Evolutionary conservation across 129 eudicot genomes (phyloP), one percentile per base, ranked within the genome.

Genomic region (Lonicera japonica): DNA sequence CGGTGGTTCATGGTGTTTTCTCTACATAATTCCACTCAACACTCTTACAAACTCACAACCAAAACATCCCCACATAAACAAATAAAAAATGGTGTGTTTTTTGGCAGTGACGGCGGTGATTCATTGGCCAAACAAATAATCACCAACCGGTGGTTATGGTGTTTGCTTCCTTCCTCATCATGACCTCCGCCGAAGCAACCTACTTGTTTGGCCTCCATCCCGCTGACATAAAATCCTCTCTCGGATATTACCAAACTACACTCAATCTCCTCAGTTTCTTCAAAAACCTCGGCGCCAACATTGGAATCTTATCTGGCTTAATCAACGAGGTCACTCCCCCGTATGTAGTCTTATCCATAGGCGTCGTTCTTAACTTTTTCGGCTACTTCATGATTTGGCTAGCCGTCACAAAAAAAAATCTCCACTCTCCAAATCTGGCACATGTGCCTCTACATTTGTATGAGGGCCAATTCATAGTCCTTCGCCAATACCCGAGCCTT

Each of bases 171-270:
- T 78, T 86, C 38, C 78, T 89, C 11, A 83, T 89, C 80, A 85
- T 89, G 95, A 61, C 95, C 0, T 83, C 81, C 9, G 87, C 95
- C 6, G 96, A 95, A 0, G 95, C 96, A 55, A 89, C 95, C 13
- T 89, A 89, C 78, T 85, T 89, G 95, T 89, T 89, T 46, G 87
- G n/a, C n/a, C n/a, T n/a, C n/a, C n/a, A n/a, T n/a, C n/a, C n/a
- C n/a, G n/a, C n/a, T n/a, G n/a, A n/a, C n/a, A n/a, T n/a, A n/a
- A n/a, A n/a, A n/a, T n/a, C n/a, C n/a, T n/a, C n/a, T n/a, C n/a
- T n/a, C n/a, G n/a, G n/a, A n/a, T n/a, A n/a, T n/a, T n/a, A n/a
- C n/a, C n/a, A n/a, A n/a, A n/a, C n/a, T n/a, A n/a, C n/a, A n/a
- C n/a, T n/a, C n/a, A n/a, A n/a, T n/a, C n/a, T n/a, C n/a, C n/a